Percentiles rank a stretch among this genome's conserved stretches.
These are phyloP conservation scores for Nicotiana noctiflora DNA, from an alignment of 257 asterid species.

Conservation along the genomic window DNA sequence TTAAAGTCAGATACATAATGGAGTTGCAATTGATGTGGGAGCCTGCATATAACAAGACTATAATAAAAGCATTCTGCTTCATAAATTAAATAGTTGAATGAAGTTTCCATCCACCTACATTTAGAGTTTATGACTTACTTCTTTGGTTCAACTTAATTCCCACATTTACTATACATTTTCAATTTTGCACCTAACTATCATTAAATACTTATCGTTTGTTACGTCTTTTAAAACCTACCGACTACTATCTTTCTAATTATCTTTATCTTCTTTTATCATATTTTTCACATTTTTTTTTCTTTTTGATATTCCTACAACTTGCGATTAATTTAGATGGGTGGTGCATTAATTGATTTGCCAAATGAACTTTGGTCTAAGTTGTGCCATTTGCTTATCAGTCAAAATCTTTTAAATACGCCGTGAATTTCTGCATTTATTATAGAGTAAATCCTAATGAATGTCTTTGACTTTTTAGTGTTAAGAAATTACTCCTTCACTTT, in stretches of 20 bases:
- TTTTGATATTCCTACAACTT: background rate
- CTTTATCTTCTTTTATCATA: background rate
- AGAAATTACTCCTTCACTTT: background rate
- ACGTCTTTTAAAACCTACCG: slow-evolving; percentile 6
- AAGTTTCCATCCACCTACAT: background rate
- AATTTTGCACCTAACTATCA: slow-evolving; percentile 4
- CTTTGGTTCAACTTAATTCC: background rate
- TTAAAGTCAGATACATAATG: background rate
- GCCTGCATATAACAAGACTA: background rate
- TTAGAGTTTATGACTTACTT: slow-evolving; percentile 4
- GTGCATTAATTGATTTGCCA: background rate
- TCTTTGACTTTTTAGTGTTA: background rate
- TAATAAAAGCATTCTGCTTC: background rate
- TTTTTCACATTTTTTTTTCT: background rate
- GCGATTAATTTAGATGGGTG: background rate
- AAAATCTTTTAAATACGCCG: background rate
- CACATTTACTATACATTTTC: slow-evolving; percentile 3
- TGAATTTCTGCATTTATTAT: slow-evolving; percentile 5
- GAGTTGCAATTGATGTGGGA: background rate
- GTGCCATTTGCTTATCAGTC: background rate
- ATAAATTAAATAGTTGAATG: background rate
- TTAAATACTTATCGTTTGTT: background rate
- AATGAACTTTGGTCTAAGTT: background rate
- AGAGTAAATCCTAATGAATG: background rate
- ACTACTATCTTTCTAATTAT: background rate